phyloP scores from a whole-genome alignment of 2,329 filamentous ascomycete species.

The Pseudogymnoascus sp. region DNA sequence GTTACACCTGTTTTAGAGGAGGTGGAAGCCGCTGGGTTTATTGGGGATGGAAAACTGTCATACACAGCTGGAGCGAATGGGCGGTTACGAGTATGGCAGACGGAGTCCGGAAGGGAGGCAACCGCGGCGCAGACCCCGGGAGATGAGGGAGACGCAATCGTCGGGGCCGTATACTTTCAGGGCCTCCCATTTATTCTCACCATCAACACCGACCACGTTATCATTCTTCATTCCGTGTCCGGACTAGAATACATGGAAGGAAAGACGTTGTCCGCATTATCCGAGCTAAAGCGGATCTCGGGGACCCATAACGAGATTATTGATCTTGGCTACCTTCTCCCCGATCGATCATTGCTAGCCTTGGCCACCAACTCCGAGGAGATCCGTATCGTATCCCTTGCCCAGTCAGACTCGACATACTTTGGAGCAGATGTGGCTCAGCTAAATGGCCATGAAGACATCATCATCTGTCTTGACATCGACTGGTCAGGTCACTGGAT shows the following conservation, averaged over 20 bases:
- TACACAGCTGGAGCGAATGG: conserved; percentile 83
- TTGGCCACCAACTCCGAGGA: conserved; percentile 94
- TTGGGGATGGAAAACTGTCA: conserved; percentile 60
- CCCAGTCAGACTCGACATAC: conserved; percentile 39
- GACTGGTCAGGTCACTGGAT: conserved; percentile 98
- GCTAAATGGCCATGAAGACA: conserved; percentile 86
- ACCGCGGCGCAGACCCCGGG: conserved; percentile 61
- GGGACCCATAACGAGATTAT: conserved; percentile 98
- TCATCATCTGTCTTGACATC: conserved; percentile 86
- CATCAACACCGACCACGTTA: conserved; percentile 80
- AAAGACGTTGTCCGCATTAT: conserved; percentile 28
- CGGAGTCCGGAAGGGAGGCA: conserved; percentile 67
- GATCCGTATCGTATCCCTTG: conserved; percentile 73
- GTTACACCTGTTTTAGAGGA: conserved; percentile 80
- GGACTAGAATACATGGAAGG: conserved; percentile 32
- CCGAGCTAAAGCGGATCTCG: conserved; percentile 66
- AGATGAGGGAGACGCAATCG: conserved; percentile 57
- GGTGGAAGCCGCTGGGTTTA: conserved; percentile 75
- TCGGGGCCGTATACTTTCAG: conserved; percentile 60
- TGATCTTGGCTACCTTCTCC: conserved; percentile 78
- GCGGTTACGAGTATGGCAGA: conserved; percentile 74
- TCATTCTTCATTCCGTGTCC: conserved; percentile 61
- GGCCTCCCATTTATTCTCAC: conserved; percentile 65
- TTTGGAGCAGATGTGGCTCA: conserved; percentile 86
- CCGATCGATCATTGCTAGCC: conserved; percentile 72